A percentile compares a stretch with the other conserved stretches of the same genome.
phyloP scores from a whole-genome alignment of 106 monocot species.

The Iris macrosiphon region DNA sequence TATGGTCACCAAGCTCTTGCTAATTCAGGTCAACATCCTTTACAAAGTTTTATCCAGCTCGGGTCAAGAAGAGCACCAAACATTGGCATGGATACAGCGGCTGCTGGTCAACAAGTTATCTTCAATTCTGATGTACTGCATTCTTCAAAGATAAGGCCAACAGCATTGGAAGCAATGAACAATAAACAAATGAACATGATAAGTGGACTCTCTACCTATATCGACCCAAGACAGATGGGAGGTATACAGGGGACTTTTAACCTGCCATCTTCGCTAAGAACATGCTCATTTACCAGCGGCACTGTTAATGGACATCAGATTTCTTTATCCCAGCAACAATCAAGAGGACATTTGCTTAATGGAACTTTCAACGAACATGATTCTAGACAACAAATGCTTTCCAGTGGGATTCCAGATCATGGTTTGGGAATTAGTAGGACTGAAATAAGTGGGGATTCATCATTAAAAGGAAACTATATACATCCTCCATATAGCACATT shows the following conservation, averaged over 20 bases:
- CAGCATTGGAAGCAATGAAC: slow-evolving; percentile 1
- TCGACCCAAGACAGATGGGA: slow-evolving; percentile 1
- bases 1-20: slow-evolving; percentile 12
- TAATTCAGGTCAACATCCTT: slow-evolving; percentile 12
- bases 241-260: not conserved
- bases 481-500: slow-evolving; percentile 1
- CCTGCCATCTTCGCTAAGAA: slow-evolving; percentile 8
- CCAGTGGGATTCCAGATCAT: slow-evolving; percentile 1
- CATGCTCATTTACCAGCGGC: slow-evolving; percentile 15
- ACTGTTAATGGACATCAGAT: slow-evolving; percentile 8
- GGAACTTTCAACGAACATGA: slow-evolving; percentile 1
- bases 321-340: slow-evolving; percentile 13
- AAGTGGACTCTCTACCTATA: not conserved
- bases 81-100: slow-evolving; percentile 1
- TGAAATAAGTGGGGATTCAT: not conserved
- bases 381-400: slow-evolving; percentile 13
- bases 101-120: slow-evolving; percentile 10
- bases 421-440: not conserved
- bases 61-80: slow-evolving; percentile 12
- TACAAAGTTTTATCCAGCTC: slow-evolving; percentile 5
- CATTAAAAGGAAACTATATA: not conserved
- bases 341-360: slow-evolving; percentile 11
- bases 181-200: slow-evolving; percentile 10
- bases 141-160: not conserved
- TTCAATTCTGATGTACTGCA: slow-evolving; percentile 3